phyloP scores from a whole-genome alignment of 192 early-diverging fungal species.

The Mortierella claussenii region DNA sequence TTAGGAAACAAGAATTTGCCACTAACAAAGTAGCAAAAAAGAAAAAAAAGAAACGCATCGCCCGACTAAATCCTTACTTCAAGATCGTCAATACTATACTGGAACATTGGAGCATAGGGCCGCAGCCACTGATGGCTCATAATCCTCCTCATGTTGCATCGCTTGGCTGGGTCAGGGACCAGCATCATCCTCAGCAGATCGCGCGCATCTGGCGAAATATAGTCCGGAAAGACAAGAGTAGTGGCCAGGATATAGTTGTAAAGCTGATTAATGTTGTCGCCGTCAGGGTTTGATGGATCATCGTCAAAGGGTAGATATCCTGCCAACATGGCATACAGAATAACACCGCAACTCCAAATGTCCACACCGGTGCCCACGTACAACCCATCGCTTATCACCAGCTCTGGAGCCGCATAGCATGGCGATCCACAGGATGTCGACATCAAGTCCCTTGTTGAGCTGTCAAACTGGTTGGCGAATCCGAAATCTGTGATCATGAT shows the following conservation, averaged over 20 bases:
- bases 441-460: constrained; percentile 83
- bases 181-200: constrained; percentile 92
- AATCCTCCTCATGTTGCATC: constrained; percentile 80
- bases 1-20: no score
- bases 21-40: no score
- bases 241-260: constrained; percentile 89
- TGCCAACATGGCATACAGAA: constrained; percentile 92
- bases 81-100: constrained; percentile 51
- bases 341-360: constrained; percentile 99
- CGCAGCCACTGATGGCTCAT: constrained; percentile 77
- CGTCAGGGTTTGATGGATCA: constrained; percentile 89
- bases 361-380: constrained; percentile 97
- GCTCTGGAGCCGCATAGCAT: constrained; percentile 98
- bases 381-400: constrained; percentile 94
- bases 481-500: constrained; percentile 99
- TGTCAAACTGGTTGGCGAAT: constrained; percentile 91
- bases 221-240: constrained; percentile 86
- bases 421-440: constrained; percentile 97
- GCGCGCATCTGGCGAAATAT: constrained; percentile 79
- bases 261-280: constrained; percentile 88
- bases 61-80: no score
- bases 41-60: no score
- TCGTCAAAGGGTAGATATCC: constrained; percentile 93
- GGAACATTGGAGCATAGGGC: constrained; percentile 62
- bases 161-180: constrained; percentile 85